Conservation (phyloP, 2,329 filamentous ascomycete species). For the Cytospora paraplurivora region DNA sequence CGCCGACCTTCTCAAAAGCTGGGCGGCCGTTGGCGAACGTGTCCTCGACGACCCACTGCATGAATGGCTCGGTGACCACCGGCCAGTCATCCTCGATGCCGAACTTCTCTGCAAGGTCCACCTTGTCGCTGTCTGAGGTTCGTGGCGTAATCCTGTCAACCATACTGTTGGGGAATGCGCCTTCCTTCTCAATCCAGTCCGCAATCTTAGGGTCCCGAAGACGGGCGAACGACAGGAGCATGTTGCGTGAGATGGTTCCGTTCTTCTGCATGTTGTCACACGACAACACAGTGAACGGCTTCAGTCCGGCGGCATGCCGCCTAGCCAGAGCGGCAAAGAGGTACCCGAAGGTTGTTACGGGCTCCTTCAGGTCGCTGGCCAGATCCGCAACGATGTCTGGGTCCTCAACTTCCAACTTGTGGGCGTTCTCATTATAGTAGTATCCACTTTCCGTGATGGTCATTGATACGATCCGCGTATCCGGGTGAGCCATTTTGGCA, state of each 20-base stretch:
- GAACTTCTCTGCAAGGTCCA: conserved; percentile 46
- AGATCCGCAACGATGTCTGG: conserved; percentile 53
- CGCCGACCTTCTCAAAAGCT: conserved; percentile 54
- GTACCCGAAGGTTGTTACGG: conserved; percentile 54
- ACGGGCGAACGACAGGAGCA: conserved; percentile 53
- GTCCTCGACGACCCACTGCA: conserved; percentile 59
- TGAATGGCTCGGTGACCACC: conserved; percentile 58
- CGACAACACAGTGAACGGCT: conserved; percentile 56
- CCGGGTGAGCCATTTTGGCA: conserved; percentile 56
- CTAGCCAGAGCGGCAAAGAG: conserved; percentile 53
- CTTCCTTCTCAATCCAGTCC: conserved; percentile 50
- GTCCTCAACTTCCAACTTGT: conserved; percentile 51
- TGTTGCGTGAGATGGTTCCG: conserved; percentile 53
- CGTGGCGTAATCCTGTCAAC: conserved; percentile 58
- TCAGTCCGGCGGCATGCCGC: conserved; percentile 48
- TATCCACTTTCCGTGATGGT: conserved; percentile 60
- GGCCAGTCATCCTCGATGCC: conserved; percentile 55
- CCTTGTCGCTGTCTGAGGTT: conserved; percentile 49
- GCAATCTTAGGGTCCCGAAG: conserved; percentile 50
- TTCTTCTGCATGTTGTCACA: conserved; percentile 63
- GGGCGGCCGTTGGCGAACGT: conserved; percentile 54
- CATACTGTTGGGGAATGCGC: conserved; percentile 57
- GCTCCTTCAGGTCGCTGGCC: conserved; percentile 45
- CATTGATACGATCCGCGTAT: conserved; percentile 56
- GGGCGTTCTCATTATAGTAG: conserved; percentile 61